Base-by-base conservation (phyloP, 306 rosid genomes). In the Calophaca sinica region DNA sequence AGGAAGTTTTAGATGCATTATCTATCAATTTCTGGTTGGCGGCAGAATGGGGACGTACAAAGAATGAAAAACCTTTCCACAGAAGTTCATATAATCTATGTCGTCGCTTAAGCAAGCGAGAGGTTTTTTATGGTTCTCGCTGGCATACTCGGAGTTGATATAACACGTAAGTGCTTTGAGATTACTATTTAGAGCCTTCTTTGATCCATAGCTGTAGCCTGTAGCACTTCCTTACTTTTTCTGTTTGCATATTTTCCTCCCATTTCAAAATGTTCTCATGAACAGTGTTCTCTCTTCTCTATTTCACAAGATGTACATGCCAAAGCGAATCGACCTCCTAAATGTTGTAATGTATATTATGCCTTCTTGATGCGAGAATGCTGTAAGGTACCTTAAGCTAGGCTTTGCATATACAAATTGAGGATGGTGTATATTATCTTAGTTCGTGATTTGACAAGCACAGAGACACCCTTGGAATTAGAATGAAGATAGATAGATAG, bases 1-100 rank as follows among this genome's bases (percentile, higher is more conserved):
- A 74, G 67, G 89, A 79, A 75, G 81, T 80, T 64, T 67, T 49
- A 38, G 80, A 78, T 29, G 9, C 67, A n/a, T 72, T 58, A 13
- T 62, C 72, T 29, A 61, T 68, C 66, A 64, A 59, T 51, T 53
- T 75, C 66, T 69, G 39, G 57, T 42, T 79, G 65, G 67, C 39
- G 59, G 77, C 67, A 67, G 76, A 71, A 51, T 54, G 53, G 26
- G 72, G 71, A 70, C 6, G 7, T 8, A 2, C 32, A 38, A 20
- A 38, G 36, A 20, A 54, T 54, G 39, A 38, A 14, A 38, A 53
- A 48, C 62, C 71, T 69, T 54, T n/a, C 9, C n/a, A 52, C 35
- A 68, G 46, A 20, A 78, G 79, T 70, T 74, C 72, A 6, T 71
- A 50, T 46, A 53, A 52, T 81, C 53, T 39, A 29, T 36, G 70